Evolutionary conservation across 2,329 filamentous ascomycete species (phyloP).

Genomic region (Colletotrichum sp.): DNA sequence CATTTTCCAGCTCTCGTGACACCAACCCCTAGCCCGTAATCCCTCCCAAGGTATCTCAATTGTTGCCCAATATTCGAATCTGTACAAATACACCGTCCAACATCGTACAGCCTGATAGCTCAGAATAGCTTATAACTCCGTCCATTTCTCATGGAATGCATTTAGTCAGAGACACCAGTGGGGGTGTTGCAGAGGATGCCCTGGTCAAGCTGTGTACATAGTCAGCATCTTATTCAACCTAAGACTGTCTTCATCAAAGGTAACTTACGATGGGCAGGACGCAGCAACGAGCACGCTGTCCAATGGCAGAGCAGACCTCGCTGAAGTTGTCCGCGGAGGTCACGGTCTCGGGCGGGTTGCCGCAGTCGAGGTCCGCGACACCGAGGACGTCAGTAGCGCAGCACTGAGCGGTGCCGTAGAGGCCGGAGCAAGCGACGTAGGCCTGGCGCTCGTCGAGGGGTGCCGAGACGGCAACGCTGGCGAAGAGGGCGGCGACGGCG

Average conservation of each 20-base stretch:
- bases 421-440: slow-evolving; percentile 46
- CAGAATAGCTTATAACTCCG: neutral
- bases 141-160: accelerated
- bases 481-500: slow-evolving; percentile 17
- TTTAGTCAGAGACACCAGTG: slow-evolving; percentile 32
- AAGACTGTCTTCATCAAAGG: neutral
- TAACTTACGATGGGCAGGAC: slow-evolving; percentile 48
- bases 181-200: slow-evolving; percentile 40
- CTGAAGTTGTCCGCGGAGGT: slow-evolving; percentile 46
- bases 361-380: slow-evolving; percentile 62
- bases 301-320: slow-evolving; percentile 49
- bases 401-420: slow-evolving; percentile 56
- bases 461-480: slow-evolving; percentile 32
- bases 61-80: neutral
- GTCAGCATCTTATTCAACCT: neutral
- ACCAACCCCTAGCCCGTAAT: neutral
- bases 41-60: neutral
- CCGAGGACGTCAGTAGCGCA: slow-evolving; percentile 68
- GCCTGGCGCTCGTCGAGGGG: slow-evolving; percentile 38
- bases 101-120: neutral
- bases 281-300: slow-evolving; percentile 65
- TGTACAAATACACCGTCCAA: neutral
- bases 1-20: neutral
- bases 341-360: slow-evolving; percentile 43
- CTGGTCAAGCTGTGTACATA: slow-evolving; percentile 29